Evolutionary conservation across 306 rosid genomes (phyloP), one percentile per base, ranked within the genome.

Genomic region (Sechiopsis laciniata): DNA sequence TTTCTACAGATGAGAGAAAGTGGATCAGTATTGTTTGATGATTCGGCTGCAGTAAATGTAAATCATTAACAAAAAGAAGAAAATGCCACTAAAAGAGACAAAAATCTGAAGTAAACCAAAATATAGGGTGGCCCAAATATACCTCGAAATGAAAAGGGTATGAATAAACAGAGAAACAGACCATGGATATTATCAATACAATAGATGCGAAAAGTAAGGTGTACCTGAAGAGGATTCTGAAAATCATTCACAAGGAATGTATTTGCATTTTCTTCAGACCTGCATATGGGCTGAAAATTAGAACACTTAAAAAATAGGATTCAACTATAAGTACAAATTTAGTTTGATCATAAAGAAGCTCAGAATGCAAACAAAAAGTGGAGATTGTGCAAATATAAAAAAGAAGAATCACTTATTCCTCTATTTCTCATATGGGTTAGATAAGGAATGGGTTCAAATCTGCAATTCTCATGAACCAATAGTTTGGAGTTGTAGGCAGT

Each of bases 171-270:
- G 21, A 51, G 42, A 57, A 57, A 74, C 52, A 58, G 46, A 2
- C 17, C 14, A 21, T 59, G 52, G 14, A 74, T 48, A 20, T 42
- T 37, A 69, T 21, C 52, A 59, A 40, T 40, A 7, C 9, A 40
- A 60, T 24, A 24, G 29, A 73, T 48, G 63, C 32, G 72, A 10
- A 24, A 20, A 61, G n/a, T n/a, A 48, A 62, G 15, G 1, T 9
- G 60, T 76, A 91, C 99, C 97, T 91, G 99, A 68, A 94, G 90
- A 35, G 97, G 95, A 88, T 84, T 89, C 85, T 88, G 87, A 83
- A 87, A 91, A 85, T 94, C 96, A 82, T 94, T 91, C 65, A 94
- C 90, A 29, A 89, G 83, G 80, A 91, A 91, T 66, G 88, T 87
- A 46, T 94, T 94, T 68, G 97, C 84, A 82, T 94, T 95, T 76